phyloP scores from a whole-genome alignment of 2,329 filamentous ascomycete genomes.

The Fusarium anthophilum region DNA sequence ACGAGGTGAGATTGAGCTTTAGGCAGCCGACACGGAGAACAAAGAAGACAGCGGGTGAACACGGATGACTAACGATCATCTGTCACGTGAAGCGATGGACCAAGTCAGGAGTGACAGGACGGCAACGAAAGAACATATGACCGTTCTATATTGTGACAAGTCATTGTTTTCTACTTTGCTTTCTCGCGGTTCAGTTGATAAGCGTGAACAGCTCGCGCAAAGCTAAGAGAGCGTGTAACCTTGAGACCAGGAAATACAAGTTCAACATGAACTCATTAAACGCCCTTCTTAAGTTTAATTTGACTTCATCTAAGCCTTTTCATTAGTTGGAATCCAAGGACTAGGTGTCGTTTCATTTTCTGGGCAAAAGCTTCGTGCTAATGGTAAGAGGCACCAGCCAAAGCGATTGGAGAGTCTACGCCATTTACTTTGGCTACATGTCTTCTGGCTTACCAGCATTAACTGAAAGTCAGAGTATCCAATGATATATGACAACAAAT shows the following conservation, averaged over 20 bases:
- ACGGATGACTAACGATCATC: neutral
- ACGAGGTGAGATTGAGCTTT: neutral
- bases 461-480: too few species aligned
- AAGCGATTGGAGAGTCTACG: accelerated
- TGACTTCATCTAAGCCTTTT: too few species aligned
- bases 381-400: too few species aligned
- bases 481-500: accelerated
- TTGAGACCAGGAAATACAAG: neutral
- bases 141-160: neutral
- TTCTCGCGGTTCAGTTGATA: accelerated
- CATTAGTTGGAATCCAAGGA: too few species aligned
- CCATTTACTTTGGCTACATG: too few species aligned
- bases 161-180: neutral
- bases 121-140: accelerated
- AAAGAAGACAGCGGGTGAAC: neutral
- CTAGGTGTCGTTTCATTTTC: too few species aligned
- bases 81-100: neutral
- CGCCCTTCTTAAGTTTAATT: too few species aligned
- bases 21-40: neutral
- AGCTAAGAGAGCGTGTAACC: too few species aligned
- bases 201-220: neutral
- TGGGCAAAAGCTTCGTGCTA: too few species aligned
- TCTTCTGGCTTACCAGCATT: too few species aligned
- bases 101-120: accelerated
- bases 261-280: neutral